These are phyloP conservation scores for Mycena metata DNA, from an alignment of 768 basidiomycete genomes.

Conservation along the genomic window DNA sequence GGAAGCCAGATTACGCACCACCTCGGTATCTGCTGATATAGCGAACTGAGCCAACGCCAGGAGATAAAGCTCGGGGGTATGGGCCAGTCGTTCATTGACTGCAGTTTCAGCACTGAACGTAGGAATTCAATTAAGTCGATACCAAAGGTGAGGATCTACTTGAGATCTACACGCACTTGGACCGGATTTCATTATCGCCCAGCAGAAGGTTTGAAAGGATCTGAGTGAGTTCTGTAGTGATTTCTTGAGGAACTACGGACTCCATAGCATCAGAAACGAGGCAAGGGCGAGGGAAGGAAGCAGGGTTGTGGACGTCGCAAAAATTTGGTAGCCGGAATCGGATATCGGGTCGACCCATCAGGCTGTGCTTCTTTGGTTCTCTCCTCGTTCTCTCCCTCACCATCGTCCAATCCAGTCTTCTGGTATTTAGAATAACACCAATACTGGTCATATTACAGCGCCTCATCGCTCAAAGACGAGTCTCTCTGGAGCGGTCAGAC, in stretches of 20 bases:
- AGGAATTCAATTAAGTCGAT: slow-evolving; percentile 5
- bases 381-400: too few relatives aligned
- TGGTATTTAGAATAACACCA: too few relatives aligned
- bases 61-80: slow-evolving; percentile 84
- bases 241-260: slow-evolving; percentile 72
- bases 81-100: slow-evolving; percentile 83
- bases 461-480: background rate
- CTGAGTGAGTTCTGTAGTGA: slow-evolving; percentile 82
- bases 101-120: slow-evolving; percentile 77
- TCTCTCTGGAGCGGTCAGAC: background rate
- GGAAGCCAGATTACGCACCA: slow-evolving; percentile 62
- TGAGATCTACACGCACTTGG: slow-evolving; percentile 61
- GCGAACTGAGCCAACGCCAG: slow-evolving; percentile 86
- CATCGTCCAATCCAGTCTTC: too few relatives aligned
- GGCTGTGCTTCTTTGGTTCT: too few relatives aligned
- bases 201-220: slow-evolving; percentile 88
- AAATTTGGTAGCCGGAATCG: slow-evolving; percentile 8
- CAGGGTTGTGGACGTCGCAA: slow-evolving; percentile 4
- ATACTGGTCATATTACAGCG: too few relatives aligned
- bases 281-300: background rate
- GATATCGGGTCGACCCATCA: slow-evolving; percentile 7
- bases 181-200: slow-evolving; percentile 86
- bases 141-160: slow-evolving; percentile 36
- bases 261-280: slow-evolving; percentile 52
- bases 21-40: slow-evolving; percentile 81